phyloP scores from a whole-genome alignment of 768 basidiomycete species.

The Amanita subjunquillea region DNA sequence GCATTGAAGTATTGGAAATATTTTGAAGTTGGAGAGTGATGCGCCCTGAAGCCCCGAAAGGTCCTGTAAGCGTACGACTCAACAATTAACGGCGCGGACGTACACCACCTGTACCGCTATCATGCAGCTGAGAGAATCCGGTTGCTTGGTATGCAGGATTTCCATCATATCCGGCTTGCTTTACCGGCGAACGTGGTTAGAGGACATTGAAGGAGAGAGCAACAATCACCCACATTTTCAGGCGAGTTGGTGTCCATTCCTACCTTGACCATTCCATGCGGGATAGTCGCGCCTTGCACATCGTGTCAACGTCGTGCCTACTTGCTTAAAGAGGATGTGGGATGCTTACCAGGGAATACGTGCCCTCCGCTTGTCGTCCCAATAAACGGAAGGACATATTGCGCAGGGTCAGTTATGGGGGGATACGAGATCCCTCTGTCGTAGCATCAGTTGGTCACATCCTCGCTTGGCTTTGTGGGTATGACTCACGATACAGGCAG shows the following conservation, averaged over 20 bases:
- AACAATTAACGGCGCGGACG: background rate
- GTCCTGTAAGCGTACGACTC: background rate
- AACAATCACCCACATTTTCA: constrained; percentile 33
- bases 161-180: constrained; percentile 41
- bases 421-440: background rate
- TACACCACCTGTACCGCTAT: constrained; percentile 54
- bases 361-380: constrained; percentile 58
- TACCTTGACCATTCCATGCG: constrained; percentile 59
- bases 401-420: constrained; percentile 23
- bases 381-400: constrained; percentile 49
- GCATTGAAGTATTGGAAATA: constrained; percentile 44
- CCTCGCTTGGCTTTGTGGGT: background rate
- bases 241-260: constrained; percentile 62
- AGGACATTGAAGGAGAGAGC: background rate
- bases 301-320: background rate
- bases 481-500: background rate
- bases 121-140: constrained; percentile 57
- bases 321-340: background rate
- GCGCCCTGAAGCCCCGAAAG: constrained; percentile 22
- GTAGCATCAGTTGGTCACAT: background rate
- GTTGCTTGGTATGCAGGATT: constrained; percentile 33
- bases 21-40: constrained; percentile 52
- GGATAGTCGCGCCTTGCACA: constrained; percentile 43
- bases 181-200: background rate
- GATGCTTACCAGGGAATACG: constrained; percentile 45